A percentile compares a stretch with the other conserved stretches of the same genome.
These are phyloP conservation scores for Amaranthus palmeri DNA, from an alignment of 148 eudicot genomes.

Conservation along the genomic window DNA sequence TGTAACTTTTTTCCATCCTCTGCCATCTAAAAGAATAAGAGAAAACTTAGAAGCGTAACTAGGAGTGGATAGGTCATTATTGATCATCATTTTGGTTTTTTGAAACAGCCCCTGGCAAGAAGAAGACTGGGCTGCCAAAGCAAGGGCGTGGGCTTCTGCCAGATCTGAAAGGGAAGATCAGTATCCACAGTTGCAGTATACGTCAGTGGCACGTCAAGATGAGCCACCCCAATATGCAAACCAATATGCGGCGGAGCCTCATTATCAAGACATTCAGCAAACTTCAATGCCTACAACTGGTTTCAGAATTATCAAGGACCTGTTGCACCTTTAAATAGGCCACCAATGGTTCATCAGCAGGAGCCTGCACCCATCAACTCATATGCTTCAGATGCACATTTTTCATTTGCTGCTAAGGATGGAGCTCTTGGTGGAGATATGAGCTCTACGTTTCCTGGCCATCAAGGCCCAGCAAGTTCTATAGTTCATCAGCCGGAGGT, in stretches of 20 bases:
- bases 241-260: slow-evolving; percentile 49
- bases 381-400: slow-evolving; percentile 51
- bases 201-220: slow-evolving; percentile 37
- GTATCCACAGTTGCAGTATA: slow-evolving; percentile 47
- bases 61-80: background rate
- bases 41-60: background rate
- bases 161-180: slow-evolving; percentile 58
- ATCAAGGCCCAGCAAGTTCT: slow-evolving; percentile 47
- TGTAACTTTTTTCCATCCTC: background rate
- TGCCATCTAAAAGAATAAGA: background rate
- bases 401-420: slow-evolving; percentile 46
- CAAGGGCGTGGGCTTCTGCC: slow-evolving; percentile 94
- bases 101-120: slow-evolving; percentile 58
- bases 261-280: slow-evolving; percentile 49
- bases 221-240: slow-evolving; percentile 49
- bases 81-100: slow-evolving; percentile 1
- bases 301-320: slow-evolving; percentile 51
- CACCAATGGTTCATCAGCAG: slow-evolving; percentile 38
- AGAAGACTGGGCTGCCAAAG: slow-evolving; percentile 97
- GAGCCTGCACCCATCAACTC: slow-evolving; percentile 50
- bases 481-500: slow-evolving; percentile 98
- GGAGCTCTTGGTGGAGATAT: slow-evolving; percentile 45
- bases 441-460: slow-evolving; percentile 43
- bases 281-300: slow-evolving; percentile 38
- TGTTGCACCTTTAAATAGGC: slow-evolving; percentile 36